A percentile compares a stretch with the other conserved stretches of the same genome.
phyloP scores from a whole-genome alignment of 441 rosid genomes.

The Manihot esculenta region DNA sequence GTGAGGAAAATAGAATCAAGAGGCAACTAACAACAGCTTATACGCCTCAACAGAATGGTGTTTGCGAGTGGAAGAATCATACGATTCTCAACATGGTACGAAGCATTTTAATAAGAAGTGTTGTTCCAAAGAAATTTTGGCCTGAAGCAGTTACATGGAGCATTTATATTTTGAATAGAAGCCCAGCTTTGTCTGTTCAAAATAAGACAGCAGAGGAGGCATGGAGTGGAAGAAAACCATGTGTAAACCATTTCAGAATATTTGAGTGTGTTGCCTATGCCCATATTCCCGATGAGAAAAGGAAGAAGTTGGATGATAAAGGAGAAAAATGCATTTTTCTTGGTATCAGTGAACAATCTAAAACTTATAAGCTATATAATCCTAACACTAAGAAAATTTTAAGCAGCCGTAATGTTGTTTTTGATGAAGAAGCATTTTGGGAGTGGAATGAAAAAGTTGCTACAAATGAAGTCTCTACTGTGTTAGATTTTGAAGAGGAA shows the following conservation, averaged over 20 bases:
- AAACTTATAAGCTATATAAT: not conserved
- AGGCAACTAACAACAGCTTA: too few relatives aligned
- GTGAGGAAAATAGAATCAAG: conserved; percentile 4
- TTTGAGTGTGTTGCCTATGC: not conserved
- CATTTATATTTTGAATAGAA: conserved; percentile 18
- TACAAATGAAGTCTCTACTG: not conserved
- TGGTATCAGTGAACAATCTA: not conserved
- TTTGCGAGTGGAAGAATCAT: conserved; percentile 1
- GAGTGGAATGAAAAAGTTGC: not conserved
- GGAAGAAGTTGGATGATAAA: not conserved
- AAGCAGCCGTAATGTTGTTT: too few relatives aligned
- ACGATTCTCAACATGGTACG: conserved; percentile 4
- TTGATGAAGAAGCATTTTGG: not conserved
- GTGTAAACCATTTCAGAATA: not conserved
- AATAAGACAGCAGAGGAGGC: conserved; percentile 10
- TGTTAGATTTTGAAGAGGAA: conserved; percentile 6
- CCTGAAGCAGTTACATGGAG: conserved; percentile 18
- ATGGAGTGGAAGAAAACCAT: not conserved
- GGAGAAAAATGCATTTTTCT: not conserved
- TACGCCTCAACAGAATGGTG: conserved; percentile 3
- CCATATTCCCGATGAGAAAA: not conserved
- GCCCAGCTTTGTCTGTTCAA: not conserved
- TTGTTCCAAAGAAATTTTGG: conserved; percentile 4
- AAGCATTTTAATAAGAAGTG: conserved; percentile 1
- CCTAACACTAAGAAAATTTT: not conserved